Evolutionary conservation across 2,329 filamentous ascomycete genomes (phyloP).

Genomic region (Phyllosticta citriasiana): DNA sequence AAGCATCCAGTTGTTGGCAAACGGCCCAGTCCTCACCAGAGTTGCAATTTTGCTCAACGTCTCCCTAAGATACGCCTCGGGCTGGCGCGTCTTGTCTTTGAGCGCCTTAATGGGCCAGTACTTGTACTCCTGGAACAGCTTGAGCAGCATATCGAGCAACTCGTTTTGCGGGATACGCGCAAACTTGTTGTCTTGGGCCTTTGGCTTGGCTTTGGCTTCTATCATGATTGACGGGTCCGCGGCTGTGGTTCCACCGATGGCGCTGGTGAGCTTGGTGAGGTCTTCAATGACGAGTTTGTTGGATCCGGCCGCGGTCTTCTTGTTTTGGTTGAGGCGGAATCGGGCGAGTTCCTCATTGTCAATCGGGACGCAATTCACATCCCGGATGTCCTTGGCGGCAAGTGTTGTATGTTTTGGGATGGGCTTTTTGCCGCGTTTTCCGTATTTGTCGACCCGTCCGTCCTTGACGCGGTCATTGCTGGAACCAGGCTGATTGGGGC

Average conservation of each 20-base stretch:
- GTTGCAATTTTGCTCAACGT: slow-evolving; percentile 74
- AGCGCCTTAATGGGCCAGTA: slow-evolving; percentile 94
- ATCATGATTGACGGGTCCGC: slow-evolving; percentile 45
- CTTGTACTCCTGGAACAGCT: slow-evolving; percentile 72
- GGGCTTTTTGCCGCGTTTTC: neutral
- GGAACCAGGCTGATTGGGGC: slow-evolving; percentile 16
- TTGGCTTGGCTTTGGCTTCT: slow-evolving; percentile 27
- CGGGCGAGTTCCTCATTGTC: slow-evolving; percentile 17
- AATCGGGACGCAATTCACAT: slow-evolving; percentile 37
- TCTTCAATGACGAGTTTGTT: slow-evolving; percentile 8
- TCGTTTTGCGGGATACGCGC: slow-evolving; percentile 84
- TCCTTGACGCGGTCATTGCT: slow-evolving; percentile 12
- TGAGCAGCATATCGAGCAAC: slow-evolving; percentile 75
- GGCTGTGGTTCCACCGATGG: slow-evolving; percentile 8
- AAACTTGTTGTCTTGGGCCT: slow-evolving; percentile 67
- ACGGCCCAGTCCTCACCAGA: slow-evolving; percentile 71
- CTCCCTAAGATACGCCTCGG: slow-evolving; percentile 85
- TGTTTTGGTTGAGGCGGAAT: slow-evolving; percentile 3
- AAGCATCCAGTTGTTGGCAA: slow-evolving; percentile 77
- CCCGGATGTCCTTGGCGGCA: slow-evolving; percentile 46
- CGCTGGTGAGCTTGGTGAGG: slow-evolving; percentile 6
- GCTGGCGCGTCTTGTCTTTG: slow-evolving; percentile 67
- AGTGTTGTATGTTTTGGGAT: slow-evolving; percentile 33
- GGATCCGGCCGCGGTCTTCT: slow-evolving; percentile 1
- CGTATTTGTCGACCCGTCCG: slow-evolving; percentile 4